Evolutionary conservation across 768 basidiomycete genomes (phyloP), one percentile per base, ranked within the genome.

Genomic region (Mycena rebaudengoi): DNA sequence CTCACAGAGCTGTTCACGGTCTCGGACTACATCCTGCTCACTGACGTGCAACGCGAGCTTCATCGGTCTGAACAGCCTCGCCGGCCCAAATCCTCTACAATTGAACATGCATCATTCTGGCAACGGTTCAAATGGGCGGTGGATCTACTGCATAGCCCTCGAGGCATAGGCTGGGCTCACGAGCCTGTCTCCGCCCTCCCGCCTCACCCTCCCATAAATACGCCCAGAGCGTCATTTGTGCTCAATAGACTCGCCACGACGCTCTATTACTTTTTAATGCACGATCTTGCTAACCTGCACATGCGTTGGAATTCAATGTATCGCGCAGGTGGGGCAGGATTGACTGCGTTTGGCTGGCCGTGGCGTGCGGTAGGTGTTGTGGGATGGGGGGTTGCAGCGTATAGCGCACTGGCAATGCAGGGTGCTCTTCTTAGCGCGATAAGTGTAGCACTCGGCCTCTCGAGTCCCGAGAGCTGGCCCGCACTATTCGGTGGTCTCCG

Each of bases 381-480:
- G 21, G 32, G 57, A 8, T 70, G 65, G 46, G 43, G 55, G 8
- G 18, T 53, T 1, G 29, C 61, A 12, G 40, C 52, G 26, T 69
- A 66, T 25, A 40, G 53, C 12, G 33, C 55, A 16, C 4, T 66
- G 20, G 29, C 40, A 44, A 45, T 53, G 51, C 20, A 28, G 14
- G 41, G 35, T 40, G 65, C 33, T 18, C 41, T 75, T 35, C 11
- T 64, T 44, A 73, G 74, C 59, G 51, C 69, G 16, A 21, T 75
- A 7, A 52, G 62, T 12, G 76, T 79, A 11, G 69, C 65, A 11
- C 6, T 64, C 2, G 70, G 75, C 0, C 40, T 73, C 7, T 73
- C 73, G n/a, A 45, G 75, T n/a, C 78, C 79, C 0, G 62, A 69
- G 21, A 74, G 76, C 29, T 85, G 82, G 82, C 80, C 80, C 1